Percentiles rank a stretch among this genome's conserved stretches.
Conservation (phyloP, 202 grass and related monocot species). For the Schoenoplectus tabernaemontani region DNA sequence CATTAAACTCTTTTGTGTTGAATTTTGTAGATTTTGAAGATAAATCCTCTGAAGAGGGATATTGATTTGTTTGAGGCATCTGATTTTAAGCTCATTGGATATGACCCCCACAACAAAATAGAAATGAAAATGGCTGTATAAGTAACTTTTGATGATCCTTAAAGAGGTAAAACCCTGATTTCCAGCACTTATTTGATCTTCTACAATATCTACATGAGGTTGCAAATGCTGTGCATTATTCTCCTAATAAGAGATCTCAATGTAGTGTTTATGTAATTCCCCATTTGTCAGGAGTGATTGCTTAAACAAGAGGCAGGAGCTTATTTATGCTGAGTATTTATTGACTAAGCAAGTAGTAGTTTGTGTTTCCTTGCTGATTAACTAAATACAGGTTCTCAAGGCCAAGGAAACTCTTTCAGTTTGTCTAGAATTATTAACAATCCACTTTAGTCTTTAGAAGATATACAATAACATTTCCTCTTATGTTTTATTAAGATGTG, state of each 20-base stretch:
- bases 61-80: constrained; percentile 80
- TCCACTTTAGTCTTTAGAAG: neutral
- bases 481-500: neutral
- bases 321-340: neutral
- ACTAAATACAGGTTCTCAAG: neutral
- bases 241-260: neutral
- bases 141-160: neutral
- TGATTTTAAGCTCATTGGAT: constrained; percentile 65
- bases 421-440: neutral
- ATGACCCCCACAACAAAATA: constrained; percentile 82
- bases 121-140: constrained; percentile 87
- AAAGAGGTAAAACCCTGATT: constrained; percentile 16
- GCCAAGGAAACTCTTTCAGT: neutral
- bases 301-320: neutral
- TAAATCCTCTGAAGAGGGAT: constrained; percentile 58
- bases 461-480: neutral
- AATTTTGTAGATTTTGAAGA: constrained; percentile 56
- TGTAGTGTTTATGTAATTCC: neutral
- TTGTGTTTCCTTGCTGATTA: neutral
- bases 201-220: neutral
- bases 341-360: neutral
- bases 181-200: neutral
- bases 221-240: neutral
- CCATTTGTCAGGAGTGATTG: neutral
- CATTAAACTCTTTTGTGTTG: neutral